These are phyloP conservation scores for Madurella mycetomatis DNA, from an alignment of 2,329 filamentous ascomycete species.

Conservation along the genomic window DNA sequence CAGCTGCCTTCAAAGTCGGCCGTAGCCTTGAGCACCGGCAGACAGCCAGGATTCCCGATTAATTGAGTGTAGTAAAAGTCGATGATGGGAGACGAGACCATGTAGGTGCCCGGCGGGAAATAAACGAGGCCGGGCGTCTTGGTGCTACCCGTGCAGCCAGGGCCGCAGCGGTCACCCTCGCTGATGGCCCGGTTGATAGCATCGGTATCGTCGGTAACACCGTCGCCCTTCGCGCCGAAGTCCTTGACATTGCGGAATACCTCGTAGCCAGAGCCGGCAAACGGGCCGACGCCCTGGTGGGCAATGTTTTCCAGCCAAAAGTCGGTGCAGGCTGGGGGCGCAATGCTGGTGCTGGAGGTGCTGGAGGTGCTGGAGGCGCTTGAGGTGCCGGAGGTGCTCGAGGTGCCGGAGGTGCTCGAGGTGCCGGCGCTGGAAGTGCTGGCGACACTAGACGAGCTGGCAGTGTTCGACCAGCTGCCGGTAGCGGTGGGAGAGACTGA, in stretches of 20 bases:
- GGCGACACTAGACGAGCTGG: neutral
- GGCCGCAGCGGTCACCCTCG: conserved; percentile 23
- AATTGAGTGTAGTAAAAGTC: conserved; percentile 77
- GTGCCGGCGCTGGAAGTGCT: neutral
- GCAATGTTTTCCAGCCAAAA: conserved; percentile 27
- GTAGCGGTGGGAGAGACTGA: neutral
- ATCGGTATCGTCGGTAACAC: conserved; percentile 24
- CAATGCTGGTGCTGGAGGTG: conserved; percentile 8
- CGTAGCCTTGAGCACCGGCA: conserved; percentile 51
- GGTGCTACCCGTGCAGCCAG: conserved; percentile 26
- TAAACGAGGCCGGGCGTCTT: conserved; percentile 29
- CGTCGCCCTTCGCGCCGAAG: conserved; percentile 27
- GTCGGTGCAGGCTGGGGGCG: conserved; percentile 21
- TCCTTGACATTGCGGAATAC: conserved; percentile 29
- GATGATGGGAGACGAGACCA: conserved; percentile 63
- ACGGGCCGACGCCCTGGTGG: conserved; percentile 27
- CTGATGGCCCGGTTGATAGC: conserved; percentile 29
- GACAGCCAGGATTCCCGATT: conserved; percentile 60
- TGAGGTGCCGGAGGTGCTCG: neutral
- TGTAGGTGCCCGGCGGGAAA: conserved; percentile 54
- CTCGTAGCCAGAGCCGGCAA: conserved; percentile 19
- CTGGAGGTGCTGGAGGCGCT: no score
- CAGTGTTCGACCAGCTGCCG: neutral
- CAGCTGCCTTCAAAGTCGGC: conserved; percentile 42
- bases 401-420: neutral